phyloP scores from a whole-genome alignment of 2,329 filamentous ascomycete species.

The Decorospora gaudefroyi region DNA sequence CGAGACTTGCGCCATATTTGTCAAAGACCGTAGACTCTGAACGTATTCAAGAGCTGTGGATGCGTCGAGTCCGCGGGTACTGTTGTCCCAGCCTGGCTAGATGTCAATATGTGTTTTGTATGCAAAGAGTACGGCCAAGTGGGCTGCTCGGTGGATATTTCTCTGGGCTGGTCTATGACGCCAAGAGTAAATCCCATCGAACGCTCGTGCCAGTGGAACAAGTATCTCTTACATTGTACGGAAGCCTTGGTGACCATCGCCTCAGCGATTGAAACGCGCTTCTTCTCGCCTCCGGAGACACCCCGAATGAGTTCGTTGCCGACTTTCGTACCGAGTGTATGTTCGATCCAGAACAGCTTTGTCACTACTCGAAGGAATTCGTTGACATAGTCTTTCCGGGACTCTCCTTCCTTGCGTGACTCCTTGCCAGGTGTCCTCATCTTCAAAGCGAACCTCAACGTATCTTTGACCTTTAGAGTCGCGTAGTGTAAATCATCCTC shows the following conservation, averaged over 20 bases:
- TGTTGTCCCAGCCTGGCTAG: slow-evolving; percentile 68
- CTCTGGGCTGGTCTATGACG: no score
- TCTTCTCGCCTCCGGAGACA: slow-evolving; percentile 55
- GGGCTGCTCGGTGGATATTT: no score
- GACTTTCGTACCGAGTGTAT: slow-evolving; percentile 73
- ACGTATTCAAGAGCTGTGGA: slow-evolving; percentile 76
- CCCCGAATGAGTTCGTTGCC: slow-evolving; percentile 76
- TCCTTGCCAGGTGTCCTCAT: slow-evolving; percentile 68
- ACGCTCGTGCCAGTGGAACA: neutral
- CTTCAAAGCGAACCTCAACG: slow-evolving; percentile 71
- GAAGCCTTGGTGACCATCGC: slow-evolving; percentile 52
- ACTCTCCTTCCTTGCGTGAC: slow-evolving; percentile 65
- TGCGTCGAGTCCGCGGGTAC: slow-evolving; percentile 72
- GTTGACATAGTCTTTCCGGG: slow-evolving; percentile 62
- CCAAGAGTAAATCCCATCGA: no score
- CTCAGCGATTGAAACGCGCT: slow-evolving; percentile 56
- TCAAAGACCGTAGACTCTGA: slow-evolving; percentile 65
- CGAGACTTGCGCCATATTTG: slow-evolving; percentile 65
- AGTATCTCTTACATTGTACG: slow-evolving; percentile 42
- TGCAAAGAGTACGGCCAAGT: no score
- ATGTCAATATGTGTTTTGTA: no score
- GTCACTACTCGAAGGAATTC: slow-evolving; percentile 70
- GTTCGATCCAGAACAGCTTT: slow-evolving; percentile 72
- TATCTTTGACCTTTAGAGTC: slow-evolving; percentile 75
- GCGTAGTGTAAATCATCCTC: slow-evolving; percentile 79